A percentile compares a stretch with the other conserved stretches of the same genome.
These are phyloP conservation scores for Ogataea corticis DNA, from an alignment of 805 yeast genomes.

Conservation along the genomic window DNA sequence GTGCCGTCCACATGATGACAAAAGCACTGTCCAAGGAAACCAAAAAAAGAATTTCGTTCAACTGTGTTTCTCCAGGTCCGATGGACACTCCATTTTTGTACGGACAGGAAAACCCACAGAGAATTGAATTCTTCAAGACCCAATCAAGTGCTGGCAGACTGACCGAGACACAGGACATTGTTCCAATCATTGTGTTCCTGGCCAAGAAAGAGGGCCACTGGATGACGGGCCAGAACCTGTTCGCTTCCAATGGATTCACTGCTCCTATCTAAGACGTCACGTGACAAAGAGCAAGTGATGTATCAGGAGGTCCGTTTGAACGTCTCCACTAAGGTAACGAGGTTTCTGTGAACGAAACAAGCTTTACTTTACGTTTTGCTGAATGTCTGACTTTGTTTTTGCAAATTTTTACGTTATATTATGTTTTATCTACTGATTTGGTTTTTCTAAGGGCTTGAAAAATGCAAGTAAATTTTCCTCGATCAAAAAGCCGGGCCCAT, in stretches of 20 bases:
- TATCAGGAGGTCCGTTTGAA: no score
- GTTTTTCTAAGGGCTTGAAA: no score
- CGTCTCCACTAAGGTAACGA: no score
- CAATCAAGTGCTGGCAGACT: conserved; percentile 49
- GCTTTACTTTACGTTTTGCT: no score
- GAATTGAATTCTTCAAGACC: conserved; percentile 57
- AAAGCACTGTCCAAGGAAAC: conserved; percentile 59
- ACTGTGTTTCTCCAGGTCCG: conserved; percentile 65
- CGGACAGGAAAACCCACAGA: conserved; percentile 55
- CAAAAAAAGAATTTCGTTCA: conserved; percentile 48
- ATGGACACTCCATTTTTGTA: conserved; percentile 69
- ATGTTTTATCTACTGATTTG: no score
- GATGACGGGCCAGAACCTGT: conserved; percentile 71
- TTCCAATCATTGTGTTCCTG: conserved; percentile 60
- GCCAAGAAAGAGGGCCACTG: conserved; percentile 61
- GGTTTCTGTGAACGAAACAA: no score
- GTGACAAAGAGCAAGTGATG: no score
- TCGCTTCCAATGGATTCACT: conserved; percentile 65
- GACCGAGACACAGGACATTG: conserved; percentile 60
- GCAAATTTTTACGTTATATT: no score
- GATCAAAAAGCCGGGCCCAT: no score
- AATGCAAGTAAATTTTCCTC: no score
- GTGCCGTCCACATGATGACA: conserved; percentile 53
- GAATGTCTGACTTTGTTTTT: no score
- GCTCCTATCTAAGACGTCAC: conserved; percentile 40